A percentile compares a stretch with the other conserved stretches of the same genome.
Conservation (phyloP, 2,329 filamentous ascomycete genomes). For the Ophioceras dolichostomum region DNA sequence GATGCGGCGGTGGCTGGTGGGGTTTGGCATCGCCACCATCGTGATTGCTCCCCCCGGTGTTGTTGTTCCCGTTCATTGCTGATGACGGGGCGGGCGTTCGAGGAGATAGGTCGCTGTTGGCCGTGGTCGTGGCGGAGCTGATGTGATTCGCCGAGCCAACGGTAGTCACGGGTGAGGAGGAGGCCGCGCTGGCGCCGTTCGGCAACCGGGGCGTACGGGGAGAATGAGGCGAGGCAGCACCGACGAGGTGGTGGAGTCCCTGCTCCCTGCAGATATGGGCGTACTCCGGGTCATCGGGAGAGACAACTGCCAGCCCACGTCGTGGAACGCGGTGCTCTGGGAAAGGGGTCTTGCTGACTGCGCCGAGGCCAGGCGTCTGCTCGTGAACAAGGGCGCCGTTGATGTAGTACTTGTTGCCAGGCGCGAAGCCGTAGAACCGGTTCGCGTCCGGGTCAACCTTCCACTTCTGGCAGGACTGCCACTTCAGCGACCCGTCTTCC, state of each 20-base stretch:
- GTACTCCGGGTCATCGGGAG: constrained; percentile 45
- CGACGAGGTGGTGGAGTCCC: constrained; percentile 41
- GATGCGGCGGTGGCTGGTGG: no score
- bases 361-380: constrained; percentile 30
- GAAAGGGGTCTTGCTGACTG: constrained; percentile 40
- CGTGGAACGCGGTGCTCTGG: constrained; percentile 42
- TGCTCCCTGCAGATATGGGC: constrained; percentile 41
- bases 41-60: no score
- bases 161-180: constrained; percentile 8
- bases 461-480: constrained; percentile 38
- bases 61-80: no score
- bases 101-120: neutral
- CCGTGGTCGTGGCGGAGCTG: constrained; percentile 9
- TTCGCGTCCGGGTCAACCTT: constrained; percentile 43
- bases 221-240: constrained; percentile 22
- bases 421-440: constrained; percentile 40
- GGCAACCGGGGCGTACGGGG: constrained; percentile 20
- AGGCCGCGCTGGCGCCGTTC: constrained; percentile 29
- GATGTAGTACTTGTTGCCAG: constrained; percentile 44
- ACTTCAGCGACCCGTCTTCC: constrained; percentile 32
- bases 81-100: neutral
- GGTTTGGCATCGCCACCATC: no score
- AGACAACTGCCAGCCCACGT: constrained; percentile 38
- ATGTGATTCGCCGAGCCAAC: constrained; percentile 4
- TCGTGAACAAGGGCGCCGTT: constrained; percentile 43